Base-by-base conservation (phyloP, 1,284 basidiomycete genomes). In the Austroboletus olivaceoglutinosus region DNA sequence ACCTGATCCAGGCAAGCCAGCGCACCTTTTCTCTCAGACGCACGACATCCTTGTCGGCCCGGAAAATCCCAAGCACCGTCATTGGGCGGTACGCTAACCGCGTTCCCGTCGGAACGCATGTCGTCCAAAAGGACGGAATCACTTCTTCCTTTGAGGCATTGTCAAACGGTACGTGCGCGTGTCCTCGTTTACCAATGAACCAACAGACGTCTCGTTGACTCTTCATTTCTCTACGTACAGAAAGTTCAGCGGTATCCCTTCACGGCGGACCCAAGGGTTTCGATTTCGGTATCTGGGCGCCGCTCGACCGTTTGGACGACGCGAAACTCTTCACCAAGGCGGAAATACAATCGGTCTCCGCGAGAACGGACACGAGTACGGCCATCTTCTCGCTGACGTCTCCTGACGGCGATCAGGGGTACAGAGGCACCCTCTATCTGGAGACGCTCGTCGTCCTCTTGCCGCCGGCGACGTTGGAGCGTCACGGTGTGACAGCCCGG, bases 1-100 rank as follows among this genome's bases (percentile, higher is more conserved):
- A 16, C 9, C 4, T 19, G 29, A 15, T 19, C 9, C 10, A 21
- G 12, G 29, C 15, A 15, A 18, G 19, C n/a, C 1, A 12, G 36
- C 5, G 8, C 11, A 12, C 9, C 25, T 5, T 10, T 10, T 33
- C 11, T 36, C 31, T 4, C 47, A 87, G 83, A 85, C 83, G 10
- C 83, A 88, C 69, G 86, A 89, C 65, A 78, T 89, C 52, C 77
- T 89, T 43, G 74, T 88, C 56, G 86, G 86, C 13, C 86, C 86
- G 27, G 83, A 87, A 70, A 68, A 73, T 29, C 80, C 85, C 46
- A 63, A 75, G 53, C 69, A 81, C 82, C 12, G 76, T 88, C 62
- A 75, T 89, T 50, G 87, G 87, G 23, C 74, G 85, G 57, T 89
- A 87, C 58, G 73, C 84, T 34, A 89, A 89, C 68, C 78, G 86